Evolutionary conservation across 2,329 filamentous ascomycete genomes (phyloP), one percentile per base, ranked within the genome.

Genomic region (Xylaria arbuscula): DNA sequence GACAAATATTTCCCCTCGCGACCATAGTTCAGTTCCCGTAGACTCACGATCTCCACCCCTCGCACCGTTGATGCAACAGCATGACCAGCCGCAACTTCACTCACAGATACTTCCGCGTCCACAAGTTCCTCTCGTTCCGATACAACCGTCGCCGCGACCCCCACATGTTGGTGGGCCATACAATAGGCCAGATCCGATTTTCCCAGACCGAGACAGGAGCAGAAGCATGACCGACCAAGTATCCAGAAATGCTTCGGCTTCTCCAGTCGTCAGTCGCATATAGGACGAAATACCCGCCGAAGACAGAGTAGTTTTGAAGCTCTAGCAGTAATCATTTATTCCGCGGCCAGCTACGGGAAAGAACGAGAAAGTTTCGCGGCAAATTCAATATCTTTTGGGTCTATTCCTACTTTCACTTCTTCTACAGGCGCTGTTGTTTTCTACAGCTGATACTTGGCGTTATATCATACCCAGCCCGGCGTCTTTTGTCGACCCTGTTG

Each of bases 201-300:
- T 78, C 45, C 77, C 77, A 32, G 73, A 78, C 62, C 72, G 77
- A 73, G 76, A 79, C 48, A 75, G 77, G 67, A 72, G 74, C 28
- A 71, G 75, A 57, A 75, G 72, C 58, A 77, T 73, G 36, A 71
- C 75, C 42, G 77, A 78, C 63, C 76, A 75, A 55, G 64, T 73
- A 51, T 48, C 74, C 8, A 76, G 76, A 62, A 72, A 74, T 38
- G 60, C 74, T 10, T 70, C 74, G 40, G 73, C 75, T 66, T 73
- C 76, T n/a, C 73, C 76, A 22, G 73, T 76, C 65, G 70, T 72
- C 42, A 77, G 72, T 74, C 73, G 75, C 68, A 75, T 64, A 67
- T 78, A 64, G 61, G 34, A 61, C 38, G 10, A 55, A 66, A 45
- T n/a, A 50, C 24, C 51, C 61, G 55, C 48, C 32, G 1, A 54